These are phyloP conservation scores for Calonectria hongkongensis DNA, from an alignment of 2,329 filamentous ascomycete species.

Conservation along the genomic window DNA sequence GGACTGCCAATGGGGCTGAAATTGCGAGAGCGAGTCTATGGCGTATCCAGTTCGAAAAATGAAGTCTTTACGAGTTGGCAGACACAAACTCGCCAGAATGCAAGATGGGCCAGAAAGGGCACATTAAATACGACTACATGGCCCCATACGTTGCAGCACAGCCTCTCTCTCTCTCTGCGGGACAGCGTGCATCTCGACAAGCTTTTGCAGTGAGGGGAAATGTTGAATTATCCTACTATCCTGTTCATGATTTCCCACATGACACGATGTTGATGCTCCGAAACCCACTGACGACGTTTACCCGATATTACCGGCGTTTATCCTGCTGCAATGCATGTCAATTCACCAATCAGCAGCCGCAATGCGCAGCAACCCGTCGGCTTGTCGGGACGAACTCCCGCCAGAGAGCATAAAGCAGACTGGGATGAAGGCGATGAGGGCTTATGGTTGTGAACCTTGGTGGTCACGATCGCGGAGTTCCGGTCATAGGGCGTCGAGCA, in stretches of 20 bases:
- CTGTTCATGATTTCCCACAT: slow-evolving; percentile 20
- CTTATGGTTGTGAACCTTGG: slow-evolving; percentile 1
- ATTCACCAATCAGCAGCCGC: slow-evolving; percentile 24
- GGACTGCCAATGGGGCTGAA: neutral
- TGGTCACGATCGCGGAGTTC: slow-evolving; percentile 7
- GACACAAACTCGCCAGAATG: neutral
- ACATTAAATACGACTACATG: slow-evolving; percentile 25
- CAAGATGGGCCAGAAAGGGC: neutral
- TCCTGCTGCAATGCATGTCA: neutral
- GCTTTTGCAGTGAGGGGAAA: slow-evolving; percentile 11
- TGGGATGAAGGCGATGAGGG: neutral
- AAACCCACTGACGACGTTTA: slow-evolving; percentile 32
- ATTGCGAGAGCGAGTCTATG: neutral
- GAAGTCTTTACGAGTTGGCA: neutral
- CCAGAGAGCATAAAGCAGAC: neutral
- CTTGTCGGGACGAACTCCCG: slow-evolving; percentile 34
- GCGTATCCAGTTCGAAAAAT: neutral
- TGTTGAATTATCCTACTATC: slow-evolving; percentile 23
- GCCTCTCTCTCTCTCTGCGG: neutral
- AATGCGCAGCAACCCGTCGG: slow-evolving; percentile 3
- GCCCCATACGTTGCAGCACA: neutral
- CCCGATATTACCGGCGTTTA: slow-evolving; percentile 32
- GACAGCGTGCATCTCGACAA: slow-evolving; percentile 14
- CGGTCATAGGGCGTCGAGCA: neutral
- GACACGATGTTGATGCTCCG: slow-evolving; percentile 24